Conservation (phyloP, 1,284 basidiomycete species). For the Ustilago tritici region DNA sequence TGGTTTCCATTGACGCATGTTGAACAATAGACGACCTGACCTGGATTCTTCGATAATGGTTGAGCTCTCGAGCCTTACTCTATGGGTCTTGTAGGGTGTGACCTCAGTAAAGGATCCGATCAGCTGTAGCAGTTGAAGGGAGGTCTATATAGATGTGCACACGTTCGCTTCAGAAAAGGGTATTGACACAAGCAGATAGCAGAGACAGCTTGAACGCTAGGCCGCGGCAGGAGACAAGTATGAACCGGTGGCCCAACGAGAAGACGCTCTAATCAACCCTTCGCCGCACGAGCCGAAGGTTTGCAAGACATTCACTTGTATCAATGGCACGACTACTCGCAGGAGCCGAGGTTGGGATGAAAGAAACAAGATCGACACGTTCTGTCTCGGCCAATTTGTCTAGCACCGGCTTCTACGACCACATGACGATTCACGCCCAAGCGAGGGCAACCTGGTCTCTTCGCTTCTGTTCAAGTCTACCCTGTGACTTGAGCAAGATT, state of each 20-base stretch:
- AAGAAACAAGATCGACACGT: not conserved
- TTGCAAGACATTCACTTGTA: not conserved
- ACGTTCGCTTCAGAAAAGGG: too few species aligned
- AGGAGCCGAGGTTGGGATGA: not conserved
- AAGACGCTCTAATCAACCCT: not conserved
- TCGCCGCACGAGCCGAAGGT: not conserved
- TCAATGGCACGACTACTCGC: not conserved
- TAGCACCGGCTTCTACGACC: not conserved
- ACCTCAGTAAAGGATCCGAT: too few species aligned
- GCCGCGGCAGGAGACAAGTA: not conserved
- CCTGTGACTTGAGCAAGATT: not conserved
- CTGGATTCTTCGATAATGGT: not conserved
- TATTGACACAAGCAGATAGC: not conserved
- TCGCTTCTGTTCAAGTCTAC: too few species aligned
- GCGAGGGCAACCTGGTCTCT: not conserved
- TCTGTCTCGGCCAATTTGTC: not conserved
- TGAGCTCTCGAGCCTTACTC: too few species aligned
- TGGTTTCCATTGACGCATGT: slow-evolving; percentile 19
- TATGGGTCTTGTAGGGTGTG: too few species aligned
- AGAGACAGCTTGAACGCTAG: not conserved
- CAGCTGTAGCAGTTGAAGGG: too few species aligned
- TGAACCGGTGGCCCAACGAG: not conserved
- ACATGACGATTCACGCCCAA: not conserved
- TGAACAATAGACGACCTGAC: not conserved
- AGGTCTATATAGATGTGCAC: too few species aligned